These are phyloP conservation scores for Coemansia sp. DNA, from an alignment of 192 early-diverging fungal species.

Conservation along the genomic window DNA sequence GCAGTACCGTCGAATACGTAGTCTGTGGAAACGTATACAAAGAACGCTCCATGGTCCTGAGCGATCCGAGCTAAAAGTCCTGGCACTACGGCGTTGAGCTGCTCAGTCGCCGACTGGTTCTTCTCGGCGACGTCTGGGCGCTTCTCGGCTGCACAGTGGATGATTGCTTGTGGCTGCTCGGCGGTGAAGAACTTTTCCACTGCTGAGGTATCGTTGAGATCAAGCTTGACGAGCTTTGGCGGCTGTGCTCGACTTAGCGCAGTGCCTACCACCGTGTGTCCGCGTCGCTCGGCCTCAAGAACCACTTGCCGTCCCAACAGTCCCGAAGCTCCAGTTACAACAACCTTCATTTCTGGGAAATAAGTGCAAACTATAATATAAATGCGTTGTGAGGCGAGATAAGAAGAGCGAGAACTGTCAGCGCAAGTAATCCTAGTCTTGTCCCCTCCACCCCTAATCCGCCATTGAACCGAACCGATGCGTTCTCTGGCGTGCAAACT, in stretches of 20 bases:
- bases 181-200: slow-evolving; percentile 58
- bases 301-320: slow-evolving; percentile 78
- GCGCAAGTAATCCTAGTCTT: background rate
- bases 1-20: slow-evolving; percentile 91
- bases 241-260: slow-evolving; percentile 63
- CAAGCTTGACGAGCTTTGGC: slow-evolving; percentile 63
- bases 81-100: slow-evolving; percentile 72
- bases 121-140: slow-evolving; percentile 79
- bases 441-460: slow-evolving; percentile 3
- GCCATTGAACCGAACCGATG: background rate
- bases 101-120: slow-evolving; percentile 59
- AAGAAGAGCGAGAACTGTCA: background rate
- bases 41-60: slow-evolving; percentile 55
- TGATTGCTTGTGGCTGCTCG: slow-evolving; percentile 64
- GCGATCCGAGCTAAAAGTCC: slow-evolving; percentile 59
- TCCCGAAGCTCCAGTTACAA: slow-evolving; percentile 82
- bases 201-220: slow-evolving; percentile 62
- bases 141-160: slow-evolving; percentile 86
- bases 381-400: no score
- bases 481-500: background rate
- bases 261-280: slow-evolving; percentile 69
- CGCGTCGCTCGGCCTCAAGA: slow-evolving; percentile 57
- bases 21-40: slow-evolving; percentile 87
- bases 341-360: slow-evolving; percentile 55
- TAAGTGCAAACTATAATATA: no score